Evolutionary conservation across 768 basidiomycete genomes (phyloP), one percentile per base, ranked within the genome.

Genomic region (Podaxis sp.): DNA sequence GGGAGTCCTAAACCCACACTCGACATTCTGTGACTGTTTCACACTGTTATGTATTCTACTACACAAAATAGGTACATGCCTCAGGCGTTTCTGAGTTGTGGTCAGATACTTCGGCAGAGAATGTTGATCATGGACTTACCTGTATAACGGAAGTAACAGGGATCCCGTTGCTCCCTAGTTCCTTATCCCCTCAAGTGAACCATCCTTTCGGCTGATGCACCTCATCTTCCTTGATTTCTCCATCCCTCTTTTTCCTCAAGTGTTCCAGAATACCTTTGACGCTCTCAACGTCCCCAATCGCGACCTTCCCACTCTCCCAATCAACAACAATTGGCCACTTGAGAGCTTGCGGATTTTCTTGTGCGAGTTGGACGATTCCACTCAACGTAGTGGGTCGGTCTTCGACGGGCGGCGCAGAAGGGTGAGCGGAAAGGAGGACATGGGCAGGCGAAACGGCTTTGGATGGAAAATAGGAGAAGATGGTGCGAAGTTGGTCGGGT

Each of bases 291-390:
- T 88, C 85, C 0, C 91, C 91, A 0, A 92, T 74, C 19, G 81
- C 81, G 9, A 85, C 89, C 46, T 79, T 79, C 1, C 91, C 91
- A 24, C 78, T 81, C 15, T 78, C 74, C 91, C 91, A 93, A 67
- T 93, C 86, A 1, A 93, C 91, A 0, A 93, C 88, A 52, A 93
- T 82, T 0, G 91, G 91, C 90, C 89, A 93, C 66, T 86, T 90
- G 66, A 92, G 73, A 15, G 83, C 84, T 13, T 78, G 79, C 0
- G 86, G 88, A 61, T 86, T 86, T 72, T 79, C 77, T 49, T 75
- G 67, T 0, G 79, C 89, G 9, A 90, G 77, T 30, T 80, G 74
- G 2, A 75, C 75, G 8, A 92, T 75, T 7, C 73, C 81, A 4
- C 79, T 73, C 0, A 82, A 67, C 28, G 73, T 81, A 28, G 72